These are phyloP conservation scores for Draba incana DNA, from an alignment of 345 rosid species.

Conservation along the genomic window DNA sequence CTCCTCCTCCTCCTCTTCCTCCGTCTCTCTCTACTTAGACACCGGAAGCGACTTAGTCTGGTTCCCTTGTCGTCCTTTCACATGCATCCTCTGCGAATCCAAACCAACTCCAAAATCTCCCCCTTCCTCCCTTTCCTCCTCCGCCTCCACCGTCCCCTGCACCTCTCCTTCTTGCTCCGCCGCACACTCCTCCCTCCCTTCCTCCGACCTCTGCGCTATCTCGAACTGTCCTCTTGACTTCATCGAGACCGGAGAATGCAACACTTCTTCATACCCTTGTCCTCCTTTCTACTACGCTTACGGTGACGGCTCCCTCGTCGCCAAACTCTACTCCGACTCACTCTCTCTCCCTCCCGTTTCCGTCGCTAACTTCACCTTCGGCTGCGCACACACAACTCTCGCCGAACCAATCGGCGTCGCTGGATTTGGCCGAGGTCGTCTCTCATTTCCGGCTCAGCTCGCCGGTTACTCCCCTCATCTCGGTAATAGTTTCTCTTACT, in stretches of 20 bases:
- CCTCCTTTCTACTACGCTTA: slow-evolving; percentile 91
- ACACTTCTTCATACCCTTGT: slow-evolving; percentile 57
- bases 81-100: slow-evolving; percentile 88
- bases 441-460: slow-evolving; percentile 86
- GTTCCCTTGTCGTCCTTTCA: slow-evolving; percentile 91
- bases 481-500: slow-evolving; percentile 84
- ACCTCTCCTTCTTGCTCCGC: slow-evolving; percentile 78
- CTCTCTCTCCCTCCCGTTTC: slow-evolving; percentile 52
- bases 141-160: slow-evolving; percentile 59
- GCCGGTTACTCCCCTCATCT: slow-evolving; percentile 61
- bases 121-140: slow-evolving; percentile 50
- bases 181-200: slow-evolving; percentile 67
- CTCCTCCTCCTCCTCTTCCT: slow-evolving; percentile 51
- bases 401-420: slow-evolving; percentile 96
- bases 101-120: slow-evolving; percentile 46
- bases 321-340: slow-evolving; percentile 59
- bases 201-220: slow-evolving; percentile 84
- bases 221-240: slow-evolving; percentile 77
- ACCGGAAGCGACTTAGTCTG: slow-evolving; percentile 98
- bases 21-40: slow-evolving; percentile 86
- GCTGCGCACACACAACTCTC: slow-evolving; percentile 83
- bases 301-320: slow-evolving; percentile 89
- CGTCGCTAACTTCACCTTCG: slow-evolving; percentile 75
- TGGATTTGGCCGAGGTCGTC: slow-evolving; percentile 87
- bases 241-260: slow-evolving; percentile 76